These are phyloP conservation scores for Cladosporium sp. DNA, from an alignment of 2,329 filamentous ascomycete genomes.

Conservation along the genomic window DNA sequence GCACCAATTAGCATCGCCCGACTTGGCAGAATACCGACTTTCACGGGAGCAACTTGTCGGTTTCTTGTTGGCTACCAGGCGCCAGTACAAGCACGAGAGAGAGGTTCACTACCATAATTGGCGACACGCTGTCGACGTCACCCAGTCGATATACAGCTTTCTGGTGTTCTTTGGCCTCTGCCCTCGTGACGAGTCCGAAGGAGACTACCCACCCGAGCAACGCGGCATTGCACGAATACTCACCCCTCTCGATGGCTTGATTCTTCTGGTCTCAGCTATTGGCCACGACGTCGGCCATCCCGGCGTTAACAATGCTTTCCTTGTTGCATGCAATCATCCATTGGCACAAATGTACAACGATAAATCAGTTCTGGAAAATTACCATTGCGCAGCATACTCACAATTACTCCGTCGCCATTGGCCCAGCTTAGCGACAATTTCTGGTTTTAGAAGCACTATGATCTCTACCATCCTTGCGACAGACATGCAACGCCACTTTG, in stretches of 20 bases:
- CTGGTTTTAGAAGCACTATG: conserved; percentile 80
- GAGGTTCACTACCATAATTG: conserved; percentile 80
- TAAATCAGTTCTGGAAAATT: conserved; percentile 91
- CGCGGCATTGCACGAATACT: conserved; percentile 70
- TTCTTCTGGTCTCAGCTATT: conserved; percentile 89
- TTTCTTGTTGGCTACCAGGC: conserved; percentile 82
- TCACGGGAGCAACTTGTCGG: conserved; percentile 61
- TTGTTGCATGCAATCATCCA: conserved; percentile 86
- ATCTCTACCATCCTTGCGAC: conserved; percentile 97
- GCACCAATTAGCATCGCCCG: conserved; percentile 77
- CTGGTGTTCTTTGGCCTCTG: conserved; percentile 60
- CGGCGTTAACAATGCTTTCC: conserved; percentile 95
- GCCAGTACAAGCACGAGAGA: conserved; percentile 75
- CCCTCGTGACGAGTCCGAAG: conserved; percentile 62
- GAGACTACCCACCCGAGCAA: conserved; percentile 27
- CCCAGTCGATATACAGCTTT: conserved; percentile 90
- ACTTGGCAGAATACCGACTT: conserved; percentile 61
- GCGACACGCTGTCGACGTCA: conserved; percentile 90
- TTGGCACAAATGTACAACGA: conserved; percentile 96
- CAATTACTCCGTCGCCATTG: conserved; percentile 92
- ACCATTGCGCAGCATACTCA: conserved; percentile 94
- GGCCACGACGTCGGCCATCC: conserved; percentile 97
- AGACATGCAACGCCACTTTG: conserved; percentile 95
- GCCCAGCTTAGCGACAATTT: conserved; percentile 75
- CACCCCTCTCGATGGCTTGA: conserved; percentile 82